A percentile compares a stretch with the other conserved stretches of the same genome.
Evolutionary conservation across 441 rosid genomes (phyloP).

Genomic region (Corymbia calophylla): DNA sequence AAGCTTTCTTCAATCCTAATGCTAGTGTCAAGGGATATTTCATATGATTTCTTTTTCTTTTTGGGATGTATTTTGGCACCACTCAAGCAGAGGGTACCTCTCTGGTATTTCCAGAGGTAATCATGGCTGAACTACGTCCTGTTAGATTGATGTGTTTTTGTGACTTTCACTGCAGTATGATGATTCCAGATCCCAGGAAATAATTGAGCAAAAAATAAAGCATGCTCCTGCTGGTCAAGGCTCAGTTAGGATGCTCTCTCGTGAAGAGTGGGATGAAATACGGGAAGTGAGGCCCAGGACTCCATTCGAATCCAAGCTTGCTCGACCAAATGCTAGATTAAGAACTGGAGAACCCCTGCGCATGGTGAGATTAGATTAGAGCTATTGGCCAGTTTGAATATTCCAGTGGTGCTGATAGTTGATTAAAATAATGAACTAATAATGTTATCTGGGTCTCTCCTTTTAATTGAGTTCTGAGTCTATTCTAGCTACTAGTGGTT

Average conservation of each 20-base stretch:
- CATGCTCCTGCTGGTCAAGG: conserved; percentile 86
- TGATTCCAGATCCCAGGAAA: conserved; percentile 80
- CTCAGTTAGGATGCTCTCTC: conserved; percentile 64
- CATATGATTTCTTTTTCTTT: neutral
- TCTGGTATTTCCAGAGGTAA: neutral
- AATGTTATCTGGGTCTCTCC: neutral
- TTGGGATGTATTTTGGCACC: neutral
- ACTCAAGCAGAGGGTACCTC: neutral
- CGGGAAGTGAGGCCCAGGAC: conserved; percentile 93
- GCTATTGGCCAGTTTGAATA: neutral
- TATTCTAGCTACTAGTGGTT: neutral
- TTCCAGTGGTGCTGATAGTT: neutral
- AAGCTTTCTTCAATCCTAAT: neutral
- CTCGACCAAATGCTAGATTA: conserved; percentile 77
- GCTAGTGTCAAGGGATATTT: neutral
- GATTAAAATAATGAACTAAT: neutral
- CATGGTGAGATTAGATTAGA: conserved; percentile 34
- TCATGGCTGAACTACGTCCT: neutral
- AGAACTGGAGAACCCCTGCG: conserved; percentile 72
- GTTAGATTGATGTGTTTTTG: neutral
- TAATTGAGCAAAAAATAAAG: conserved; percentile 76
- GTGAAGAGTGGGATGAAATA: conserved; percentile 84
- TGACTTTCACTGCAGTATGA: conserved; percentile 38
- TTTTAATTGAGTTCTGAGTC: neutral
- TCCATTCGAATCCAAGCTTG: conserved; percentile 93